Evolutionary conservation across 306 rosid genomes (phyloP), one percentile per base, ranked within the genome.

Genomic region (Carpinus viminea): DNA sequence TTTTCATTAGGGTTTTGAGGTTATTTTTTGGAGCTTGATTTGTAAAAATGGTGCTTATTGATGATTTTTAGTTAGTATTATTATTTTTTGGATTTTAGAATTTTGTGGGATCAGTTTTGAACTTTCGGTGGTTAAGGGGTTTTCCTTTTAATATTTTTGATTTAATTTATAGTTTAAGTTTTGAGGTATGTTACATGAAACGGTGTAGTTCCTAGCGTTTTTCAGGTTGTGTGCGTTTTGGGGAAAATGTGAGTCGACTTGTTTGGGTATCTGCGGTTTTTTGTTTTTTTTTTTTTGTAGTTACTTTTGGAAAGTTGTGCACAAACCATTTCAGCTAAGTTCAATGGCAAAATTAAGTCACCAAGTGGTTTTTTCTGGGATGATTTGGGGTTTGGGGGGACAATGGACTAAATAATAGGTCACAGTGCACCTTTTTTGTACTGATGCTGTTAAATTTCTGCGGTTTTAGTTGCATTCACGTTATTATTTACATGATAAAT

Each of bases 1-100:
- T 34, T 31, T 66, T 31, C 53, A 50, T n/a, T 83, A 81, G 89
- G 89, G 80, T 80, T 78, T 79, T 68, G 52, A 21, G 70, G 70
- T 38, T 76, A 43, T 69, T 48, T 79, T 51, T 57, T 50, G 46
- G 46, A 18, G 75, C 74, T 74, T 77, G 62, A 24, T 57, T 55
- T 11, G 72, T 52, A 47, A 47, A 75, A 38, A 73, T 56, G 75
- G 68, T 76, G 20, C 10, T 66, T 15, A 3, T 18, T 46, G 4
- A 9, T 64, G 36, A 1, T 36, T 10, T 45, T 5, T 55, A 28
- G 0, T 48, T 45, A 31, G 7, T 45, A n/a, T 28, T 4, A 0
- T 15, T 31, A 17, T 12, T n/a, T 60, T 18, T 18, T 36, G 41
- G 2, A 59, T 15, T 53, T 55, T 24, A 43, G 59, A 65, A 21